Base-by-base conservation (phyloP, 257 asterid species). In the Penstemon davidsonii region DNA sequence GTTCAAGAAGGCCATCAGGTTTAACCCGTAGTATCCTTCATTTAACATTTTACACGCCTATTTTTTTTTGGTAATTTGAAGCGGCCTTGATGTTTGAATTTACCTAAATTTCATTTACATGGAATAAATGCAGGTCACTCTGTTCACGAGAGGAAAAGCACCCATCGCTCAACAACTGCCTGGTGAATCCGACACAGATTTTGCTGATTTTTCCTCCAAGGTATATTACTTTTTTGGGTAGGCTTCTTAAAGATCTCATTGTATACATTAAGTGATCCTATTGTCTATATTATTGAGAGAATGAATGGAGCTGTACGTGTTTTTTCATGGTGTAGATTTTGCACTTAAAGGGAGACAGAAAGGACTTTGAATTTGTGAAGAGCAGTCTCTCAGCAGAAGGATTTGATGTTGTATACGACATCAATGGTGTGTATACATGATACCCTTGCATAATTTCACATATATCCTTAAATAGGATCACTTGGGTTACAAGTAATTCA, bases 1-100 rank as follows among this genome's bases (percentile, higher is more conserved):
- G 96, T 94, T 53, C 83, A 91, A 83, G 97, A 94, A 68, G 97
- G 97, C 78, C 99, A 94, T 79, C 88, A 94, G 97, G 97, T 93
- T 62, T 42, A 15, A 15, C 18, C 18, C 18, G 18, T 15, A 15
- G 18, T 15, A 15, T 15, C 18, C 18, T 15, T 15, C 18, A 15
- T 15, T 15, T 15, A 12, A 68, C 41, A 25, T 68, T 11, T 52
- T 47, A 12, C 11, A 3, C 47, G 6, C 25, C 1, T 5, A 42
- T 40, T 40, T 11, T 39, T 39, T 12, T 15, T n/a, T 19, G 8
- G 25, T 33, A 5, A 10, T 58, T 25, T 18, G 62, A 25, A n/a
- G 36, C 53, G 18, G 51, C 12, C 11, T 18, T 62, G 19, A 59
- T n/a, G 36, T 15, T 68, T 59, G 8, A 8, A 5, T 50, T 68